Percentiles rank a stretch among this genome's conserved stretches.
Evolutionary conservation across 202 grass and related monocot species (phyloP).

Genomic region (Elaeis oleifera): DNA sequence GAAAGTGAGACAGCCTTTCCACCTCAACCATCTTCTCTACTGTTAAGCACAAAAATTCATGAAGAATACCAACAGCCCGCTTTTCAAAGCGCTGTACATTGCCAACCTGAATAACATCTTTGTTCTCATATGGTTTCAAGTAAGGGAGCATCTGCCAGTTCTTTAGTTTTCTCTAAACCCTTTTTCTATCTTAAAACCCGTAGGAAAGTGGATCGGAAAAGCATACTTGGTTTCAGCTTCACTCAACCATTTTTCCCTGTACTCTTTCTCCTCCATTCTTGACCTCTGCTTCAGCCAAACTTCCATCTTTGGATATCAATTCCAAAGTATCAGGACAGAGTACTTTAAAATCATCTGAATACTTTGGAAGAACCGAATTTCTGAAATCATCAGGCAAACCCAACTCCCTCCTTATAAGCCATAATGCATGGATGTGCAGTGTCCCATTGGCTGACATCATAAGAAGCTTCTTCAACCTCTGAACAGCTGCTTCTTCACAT

Average conservation of each 20-base stretch:
- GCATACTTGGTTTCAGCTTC: conserved; percentile 55
- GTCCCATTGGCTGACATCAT: conserved; percentile 32
- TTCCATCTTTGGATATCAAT: conserved; percentile 32
- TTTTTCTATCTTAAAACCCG: conserved; percentile 53
- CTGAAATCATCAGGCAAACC: conserved; percentile 49
- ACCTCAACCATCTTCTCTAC: conserved; percentile 47
- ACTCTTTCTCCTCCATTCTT: conserved; percentile 64
- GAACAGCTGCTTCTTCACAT: conserved; percentile 25
- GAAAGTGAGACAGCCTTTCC: conserved; percentile 47
- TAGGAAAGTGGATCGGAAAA: conserved; percentile 50
- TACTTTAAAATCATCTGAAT: conserved; percentile 31
- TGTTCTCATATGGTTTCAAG: conserved; percentile 51
- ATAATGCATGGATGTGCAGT: conserved; percentile 39
- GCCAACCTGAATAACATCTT: conserved; percentile 21
- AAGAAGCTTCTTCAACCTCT: conserved; percentile 48
- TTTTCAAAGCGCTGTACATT: conserved; percentile 41
- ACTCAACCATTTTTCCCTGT: conserved; percentile 54
- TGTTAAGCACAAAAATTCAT: conserved; percentile 45
- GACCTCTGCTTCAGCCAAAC: conserved; percentile 36
- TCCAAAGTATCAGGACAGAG: conserved; percentile 35
- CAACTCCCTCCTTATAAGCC: conserved; percentile 48
- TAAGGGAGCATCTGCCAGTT: conserved; percentile 64
- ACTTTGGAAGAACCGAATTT: conserved; percentile 36
- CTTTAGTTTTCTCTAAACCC: conserved; percentile 42
- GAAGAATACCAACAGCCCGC: conserved; percentile 50